phyloP scores from a whole-genome alignment of 106 monocot species.

The Allium sativum region DNA sequence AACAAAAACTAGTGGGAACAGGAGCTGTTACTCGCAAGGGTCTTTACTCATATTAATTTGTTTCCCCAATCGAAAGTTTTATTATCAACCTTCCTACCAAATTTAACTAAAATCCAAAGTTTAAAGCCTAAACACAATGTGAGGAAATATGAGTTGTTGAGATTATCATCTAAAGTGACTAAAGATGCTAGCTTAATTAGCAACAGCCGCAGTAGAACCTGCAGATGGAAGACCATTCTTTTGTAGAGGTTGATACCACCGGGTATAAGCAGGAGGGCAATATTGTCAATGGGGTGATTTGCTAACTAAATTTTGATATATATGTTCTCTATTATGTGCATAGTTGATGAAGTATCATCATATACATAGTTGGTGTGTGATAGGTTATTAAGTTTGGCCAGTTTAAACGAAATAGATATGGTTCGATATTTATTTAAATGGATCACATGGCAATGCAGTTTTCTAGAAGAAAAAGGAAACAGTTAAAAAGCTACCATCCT shows the following conservation, averaged over 20 bases:
- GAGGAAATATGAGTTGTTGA: constrained; percentile 42
- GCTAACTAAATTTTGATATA: constrained; percentile 1
- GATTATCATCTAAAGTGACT: constrained; percentile 36
- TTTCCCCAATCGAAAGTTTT: constrained; percentile 34
- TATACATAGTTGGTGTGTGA: no score
- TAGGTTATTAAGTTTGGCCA: no score
- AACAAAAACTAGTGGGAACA: constrained; percentile 47
- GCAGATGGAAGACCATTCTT: constrained; percentile 58
- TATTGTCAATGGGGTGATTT: constrained; percentile 50
- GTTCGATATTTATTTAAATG: no score
- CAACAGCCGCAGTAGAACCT: constrained; percentile 52
- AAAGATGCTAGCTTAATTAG: constrained; percentile 42
- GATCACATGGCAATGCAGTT: no score
- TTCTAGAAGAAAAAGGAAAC: no score
- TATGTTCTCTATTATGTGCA: no score
- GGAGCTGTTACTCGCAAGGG: constrained; percentile 31
- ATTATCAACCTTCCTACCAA: constrained; percentile 24
- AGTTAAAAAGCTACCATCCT: no score
- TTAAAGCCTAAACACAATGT: constrained; percentile 27
- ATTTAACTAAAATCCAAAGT: constrained; percentile 5
- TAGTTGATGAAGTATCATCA: no score
- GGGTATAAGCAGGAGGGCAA: constrained; percentile 54
- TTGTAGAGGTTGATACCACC: constrained; percentile 44
- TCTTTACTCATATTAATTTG: constrained; percentile 44
- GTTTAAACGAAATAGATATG: no score